Evolutionary conservation across 2,329 filamentous ascomycete species (phyloP).

Genomic region (Dothideomycetidae sp.): DNA sequence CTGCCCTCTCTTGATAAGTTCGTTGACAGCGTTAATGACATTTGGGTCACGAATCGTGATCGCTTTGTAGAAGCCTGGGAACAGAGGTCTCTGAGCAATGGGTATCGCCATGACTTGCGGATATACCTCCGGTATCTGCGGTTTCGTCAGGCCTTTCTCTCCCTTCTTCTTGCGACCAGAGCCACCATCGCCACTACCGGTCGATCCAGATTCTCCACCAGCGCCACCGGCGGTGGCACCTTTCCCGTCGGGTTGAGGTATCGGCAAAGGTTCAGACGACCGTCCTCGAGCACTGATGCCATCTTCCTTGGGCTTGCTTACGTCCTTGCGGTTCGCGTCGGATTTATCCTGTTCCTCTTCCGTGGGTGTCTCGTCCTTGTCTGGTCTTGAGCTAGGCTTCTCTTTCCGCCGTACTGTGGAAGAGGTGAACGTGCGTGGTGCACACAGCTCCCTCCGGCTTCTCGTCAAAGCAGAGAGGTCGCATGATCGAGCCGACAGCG

Average conservation of each 20-base stretch:
- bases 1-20: slow-evolving; percentile 93
- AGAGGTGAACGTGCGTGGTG: slow-evolving; percentile 26
- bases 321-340: slow-evolving; percentile 37
- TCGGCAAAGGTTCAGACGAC: slow-evolving; percentile 15
- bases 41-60: slow-evolving; percentile 91
- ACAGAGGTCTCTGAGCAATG: slow-evolving; percentile 82
- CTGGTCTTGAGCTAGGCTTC: slow-evolving; percentile 35
- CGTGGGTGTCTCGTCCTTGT: slow-evolving; percentile 26
- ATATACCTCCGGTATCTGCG: slow-evolving; percentile 83
- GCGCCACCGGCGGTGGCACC: slow-evolving; percentile 46
- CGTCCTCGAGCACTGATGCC: slow-evolving; percentile 1
- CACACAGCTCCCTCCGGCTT: slow-evolving; percentile 13
- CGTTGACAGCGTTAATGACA: slow-evolving; percentile 80
- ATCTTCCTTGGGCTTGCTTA: slow-evolving; percentile 33
- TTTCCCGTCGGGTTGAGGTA: slow-evolving; percentile 40
- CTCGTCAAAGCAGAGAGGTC: slow-evolving; percentile 13
- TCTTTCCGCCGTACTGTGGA: slow-evolving; percentile 39
- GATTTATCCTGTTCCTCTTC: slow-evolving; percentile 26
- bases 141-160: slow-evolving; percentile 62
- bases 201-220: slow-evolving; percentile 28
- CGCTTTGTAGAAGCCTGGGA: slow-evolving; percentile 97
- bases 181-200: slow-evolving; percentile 42
- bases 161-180: slow-evolving; percentile 55
- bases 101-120: slow-evolving; percentile 96
- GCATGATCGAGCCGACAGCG: slow-evolving; percentile 8